Evolutionary conservation across 192 early-diverging fungal genomes (phyloP), one percentile per base, ranked within the genome.

Genomic region (Chytriomyces sp.): DNA sequence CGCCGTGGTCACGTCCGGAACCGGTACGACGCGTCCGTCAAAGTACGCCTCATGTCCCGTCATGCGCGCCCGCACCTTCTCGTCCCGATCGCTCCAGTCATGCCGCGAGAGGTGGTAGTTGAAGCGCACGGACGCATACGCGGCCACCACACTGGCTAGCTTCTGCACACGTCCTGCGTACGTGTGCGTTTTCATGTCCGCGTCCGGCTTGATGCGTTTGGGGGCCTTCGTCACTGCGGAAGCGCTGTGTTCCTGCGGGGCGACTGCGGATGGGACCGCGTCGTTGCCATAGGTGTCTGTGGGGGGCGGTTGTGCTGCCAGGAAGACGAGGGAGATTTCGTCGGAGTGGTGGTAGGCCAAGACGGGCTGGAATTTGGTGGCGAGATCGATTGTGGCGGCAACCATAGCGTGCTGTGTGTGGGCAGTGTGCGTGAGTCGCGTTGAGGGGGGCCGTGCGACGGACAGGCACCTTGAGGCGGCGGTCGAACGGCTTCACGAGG

Each of bases 321-420:
- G 75, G 70, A 85, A 86, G 34, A 86, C 80, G 5, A 86, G 75
- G 6, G 82, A 84, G 39, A 86, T 86, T 60, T 86, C 85, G 70
- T 86, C 85, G 8, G 81, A 84, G 32, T 77, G 73, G 38, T 75
- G 70, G 77, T 81, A 86, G 7, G 77, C 81, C 32, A 75, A 25
- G 17, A 61, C 30, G 3, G 84, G 70, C n/a, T 58, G 57, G 64
- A 86, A 85, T 37, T 78, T 82, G 5, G 38, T n/a, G 0, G 84
- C 68, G 19, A 85, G 72, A 73, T 86, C 85, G 12, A 56, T 39
- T 5, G 82, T 77, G 19, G 82, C 82, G 34, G 59, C 59, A 33
- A 86, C 81, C 75, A 86, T 63, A 30, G 76, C 78, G 22, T 82
- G 17, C 44, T 49, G 44, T 14, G 44, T 49, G 14, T 49, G 0